phyloP scores from a whole-genome alignment of 768 basidiomycete genomes.

The Bullera alba region DNA sequence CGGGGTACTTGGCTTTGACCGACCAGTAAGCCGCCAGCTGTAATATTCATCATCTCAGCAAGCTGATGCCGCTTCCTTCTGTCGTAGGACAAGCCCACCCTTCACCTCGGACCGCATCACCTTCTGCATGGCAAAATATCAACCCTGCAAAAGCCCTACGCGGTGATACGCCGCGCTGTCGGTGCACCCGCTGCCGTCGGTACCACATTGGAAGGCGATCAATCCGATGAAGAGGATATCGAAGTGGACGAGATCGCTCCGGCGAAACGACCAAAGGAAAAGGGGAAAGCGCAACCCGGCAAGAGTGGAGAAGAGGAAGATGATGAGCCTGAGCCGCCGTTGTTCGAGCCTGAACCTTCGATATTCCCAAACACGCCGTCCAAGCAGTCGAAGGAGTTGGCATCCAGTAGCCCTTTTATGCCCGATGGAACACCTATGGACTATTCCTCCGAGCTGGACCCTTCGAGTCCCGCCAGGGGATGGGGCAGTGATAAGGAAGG shows the following conservation, averaged over 20 bases:
- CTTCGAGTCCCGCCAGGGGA: conserved; percentile 21
- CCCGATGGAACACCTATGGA: conserved; percentile 23
- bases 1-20: conserved; percentile 66
- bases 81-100: conserved; percentile 64
- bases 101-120: conserved; percentile 73
- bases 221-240: conserved; percentile 26
- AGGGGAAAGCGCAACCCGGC: neutral
- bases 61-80: no score
- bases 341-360: conserved; percentile 9
- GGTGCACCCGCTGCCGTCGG: conserved; percentile 1
- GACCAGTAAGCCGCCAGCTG: conserved; percentile 31
- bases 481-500: conserved; percentile 3
- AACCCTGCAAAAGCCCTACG: conserved; percentile 69
- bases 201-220: conserved; percentile 10
- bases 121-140: conserved; percentile 80
- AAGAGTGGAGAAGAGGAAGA: conserved; percentile 19
- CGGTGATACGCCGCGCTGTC: conserved; percentile 53
- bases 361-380: conserved; percentile 1
- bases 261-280: neutral
- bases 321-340: conserved; percentile 12
- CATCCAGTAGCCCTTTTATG: conserved; percentile 13
- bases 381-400: neutral
- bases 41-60: neutral
- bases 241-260: conserved; percentile 12
- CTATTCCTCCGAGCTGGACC: conserved; percentile 40